phyloP scores from a whole-genome alignment of 2,329 filamentous ascomycete species.

The Monilinia laxa region DNA sequence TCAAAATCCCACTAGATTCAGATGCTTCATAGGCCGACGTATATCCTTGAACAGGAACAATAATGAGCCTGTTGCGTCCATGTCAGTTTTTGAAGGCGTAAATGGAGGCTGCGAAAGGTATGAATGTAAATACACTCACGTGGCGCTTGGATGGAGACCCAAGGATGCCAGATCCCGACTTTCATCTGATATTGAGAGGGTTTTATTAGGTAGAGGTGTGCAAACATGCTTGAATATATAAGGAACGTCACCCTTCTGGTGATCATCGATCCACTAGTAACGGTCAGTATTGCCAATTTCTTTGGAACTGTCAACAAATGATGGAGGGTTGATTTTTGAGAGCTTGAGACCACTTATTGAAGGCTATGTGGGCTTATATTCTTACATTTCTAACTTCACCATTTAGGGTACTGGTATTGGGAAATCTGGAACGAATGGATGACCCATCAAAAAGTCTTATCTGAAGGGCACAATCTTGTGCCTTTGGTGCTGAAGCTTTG shows the following conservation, averaged over 20 bases:
- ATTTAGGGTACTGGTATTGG: conserved; percentile 59
- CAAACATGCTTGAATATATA: conserved; percentile 85
- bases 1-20: conserved; percentile 34
- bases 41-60: conserved; percentile 67
- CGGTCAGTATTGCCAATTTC: conserved; percentile 13
- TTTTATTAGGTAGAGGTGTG: conserved; percentile 72
- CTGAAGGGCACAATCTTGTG: conserved; percentile 61
- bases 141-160: conserved; percentile 75
- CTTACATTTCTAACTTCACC: conserved; percentile 59
- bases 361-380: not conserved
- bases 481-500: conserved; percentile 15
- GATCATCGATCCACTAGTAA: conserved; percentile 66
- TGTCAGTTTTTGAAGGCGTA: not conserved
- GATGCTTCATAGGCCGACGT: conserved; percentile 55
- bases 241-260: conserved; percentile 58
- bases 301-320: not conserved
- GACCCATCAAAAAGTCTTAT: conserved; percentile 82
- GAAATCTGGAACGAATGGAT: conserved; percentile 72
- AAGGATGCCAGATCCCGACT: conserved; percentile 64
- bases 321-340: not conserved
- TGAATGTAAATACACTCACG: conserved; percentile 39
- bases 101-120: not conserved
- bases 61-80: conserved; percentile 53
- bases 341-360: not conserved
- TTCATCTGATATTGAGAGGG: conserved; percentile 75